phyloP scores from a whole-genome alignment of 495 filamentous ascomycete genomes.

The Zalerion maritima region DNA sequence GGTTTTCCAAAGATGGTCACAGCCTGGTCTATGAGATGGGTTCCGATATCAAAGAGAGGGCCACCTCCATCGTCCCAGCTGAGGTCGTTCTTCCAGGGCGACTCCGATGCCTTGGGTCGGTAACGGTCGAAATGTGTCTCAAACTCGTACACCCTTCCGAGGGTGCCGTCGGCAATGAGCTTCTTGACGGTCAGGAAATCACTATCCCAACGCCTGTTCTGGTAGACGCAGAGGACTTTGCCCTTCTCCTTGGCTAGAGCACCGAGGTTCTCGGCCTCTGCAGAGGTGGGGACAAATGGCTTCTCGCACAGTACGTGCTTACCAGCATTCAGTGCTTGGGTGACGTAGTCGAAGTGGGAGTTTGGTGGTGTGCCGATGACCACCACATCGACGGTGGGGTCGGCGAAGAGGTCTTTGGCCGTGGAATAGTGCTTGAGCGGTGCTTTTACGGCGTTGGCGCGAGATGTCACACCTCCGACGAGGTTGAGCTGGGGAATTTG shows the following conservation, averaged over 20 bases:
- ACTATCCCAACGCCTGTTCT: conserved; percentile 76
- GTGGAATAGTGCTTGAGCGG: conserved; percentile 52
- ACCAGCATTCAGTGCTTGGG: conserved; percentile 51
- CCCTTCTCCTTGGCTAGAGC: conserved; percentile 45
- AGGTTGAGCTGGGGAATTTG: conserved; percentile 50
- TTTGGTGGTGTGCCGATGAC: conserved; percentile 64
- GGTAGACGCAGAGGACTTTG: conserved; percentile 63
- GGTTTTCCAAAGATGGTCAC: conserved; percentile 69
- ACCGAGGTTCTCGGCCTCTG: conserved; percentile 58
- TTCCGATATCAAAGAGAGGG: conserved; percentile 68
- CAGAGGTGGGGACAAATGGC: conserved; percentile 61
- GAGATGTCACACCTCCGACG: conserved; percentile 28
- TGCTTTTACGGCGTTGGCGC: conserved; percentile 50
- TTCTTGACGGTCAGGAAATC: conserved; percentile 67
- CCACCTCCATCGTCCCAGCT: conserved; percentile 49
- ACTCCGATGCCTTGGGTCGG: conserved; percentile 33
- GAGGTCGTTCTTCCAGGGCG: conserved; percentile 55
- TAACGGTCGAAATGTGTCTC: conserved; percentile 80
- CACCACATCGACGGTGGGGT: conserved; percentile 52
- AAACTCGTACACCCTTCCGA: conserved; percentile 64
- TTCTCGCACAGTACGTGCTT: conserved; percentile 88
- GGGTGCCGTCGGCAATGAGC: conserved; percentile 35
- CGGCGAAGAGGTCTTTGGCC: conserved; percentile 47
- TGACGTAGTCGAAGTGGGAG: conserved; percentile 53
- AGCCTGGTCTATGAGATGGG: conserved; percentile 72